phyloP scores from a whole-genome alignment of 2,329 filamentous ascomycete species.

The Salinomyces thailandicus region DNA sequence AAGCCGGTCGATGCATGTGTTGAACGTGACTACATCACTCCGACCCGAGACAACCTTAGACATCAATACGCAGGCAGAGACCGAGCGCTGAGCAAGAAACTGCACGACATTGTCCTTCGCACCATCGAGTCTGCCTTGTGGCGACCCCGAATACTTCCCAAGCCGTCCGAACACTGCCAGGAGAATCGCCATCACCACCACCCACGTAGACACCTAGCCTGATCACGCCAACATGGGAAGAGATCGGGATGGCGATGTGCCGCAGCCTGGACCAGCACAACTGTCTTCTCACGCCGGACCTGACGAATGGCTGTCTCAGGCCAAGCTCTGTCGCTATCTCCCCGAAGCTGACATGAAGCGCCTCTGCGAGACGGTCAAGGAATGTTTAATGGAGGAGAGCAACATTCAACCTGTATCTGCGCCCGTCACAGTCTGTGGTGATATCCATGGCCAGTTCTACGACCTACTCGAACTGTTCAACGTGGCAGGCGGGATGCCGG shows the following conservation, averaged over 20 bases:
- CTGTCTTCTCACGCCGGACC: constrained; percentile 73
- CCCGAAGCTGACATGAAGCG: constrained; percentile 97
- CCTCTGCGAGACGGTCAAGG: constrained; percentile 96
- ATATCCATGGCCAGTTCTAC: constrained; percentile 98
- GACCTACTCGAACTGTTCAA: constrained; percentile 94
- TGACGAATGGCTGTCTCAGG: constrained; percentile 93
- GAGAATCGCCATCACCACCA: too few relatives aligned
- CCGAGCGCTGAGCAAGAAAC: too few relatives aligned
- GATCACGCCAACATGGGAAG: constrained; percentile 36
- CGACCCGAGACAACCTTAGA: too few relatives aligned
- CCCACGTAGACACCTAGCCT: too few relatives aligned
- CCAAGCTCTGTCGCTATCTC: constrained; percentile 93
- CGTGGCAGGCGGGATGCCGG: constrained; percentile 92
- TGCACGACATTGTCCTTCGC: too few relatives aligned
- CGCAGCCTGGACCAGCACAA: constrained; percentile 83
- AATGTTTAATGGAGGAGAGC: constrained; percentile 98
- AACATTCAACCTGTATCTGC: constrained; percentile 98
- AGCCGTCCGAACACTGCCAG: too few relatives aligned
- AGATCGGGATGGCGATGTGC: constrained; percentile 48
- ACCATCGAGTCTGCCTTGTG: too few relatives aligned
- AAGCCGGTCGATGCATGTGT: too few relatives aligned
- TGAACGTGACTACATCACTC: too few relatives aligned
- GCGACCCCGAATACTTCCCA: too few relatives aligned
- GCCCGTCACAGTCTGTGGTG: constrained; percentile 92
- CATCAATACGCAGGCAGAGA: too few relatives aligned